Evolutionary conservation across 2,329 filamentous ascomycete genomes (phyloP), one percentile per base, ranked within the genome.

Genomic region (Trichoderma polysporum): DNA sequence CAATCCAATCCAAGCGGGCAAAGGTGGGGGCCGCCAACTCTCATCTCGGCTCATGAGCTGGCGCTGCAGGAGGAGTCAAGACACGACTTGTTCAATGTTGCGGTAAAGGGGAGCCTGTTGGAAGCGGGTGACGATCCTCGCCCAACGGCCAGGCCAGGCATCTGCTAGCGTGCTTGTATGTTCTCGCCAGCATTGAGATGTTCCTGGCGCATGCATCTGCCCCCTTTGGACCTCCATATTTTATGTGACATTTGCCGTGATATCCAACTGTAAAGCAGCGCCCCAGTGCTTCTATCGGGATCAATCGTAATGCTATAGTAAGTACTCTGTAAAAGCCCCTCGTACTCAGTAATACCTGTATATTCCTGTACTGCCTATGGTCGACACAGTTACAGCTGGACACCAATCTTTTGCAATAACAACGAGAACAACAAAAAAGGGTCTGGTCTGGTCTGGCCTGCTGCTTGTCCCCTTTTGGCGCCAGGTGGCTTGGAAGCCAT

Each of bases 1-100:
- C 13, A 45, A 31, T 53, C 12, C 50, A 31, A 15, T 35, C 29
- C 27, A 54, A 12, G 60, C 60, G 35, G 37, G 35, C 27, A 47
- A 56, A 47, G 39, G 59, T 53, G 59, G 60, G 27, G 50, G 39
- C 15, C 37, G 61, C 61, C 61, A 64, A 39, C 61, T 45, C 49
- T 64, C 61, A 64, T 64, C 61, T 64, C 61, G 61, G 61, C 61
- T 64, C 61, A 25, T 64, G 61, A 64, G 61, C 50, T 64, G 61
- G 61, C 61, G 61, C 52, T 64, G 61, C 61, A 64, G 52, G 61
- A 50, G 47, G 47, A 33, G 49, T 39, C 49, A 35, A 33, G 59
- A 53, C 35, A 37, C 31, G 27, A 9, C 41, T 35, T 12, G 37
- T 22, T 8, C 35, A 12, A 15, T 35, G 60, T 45, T 63, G 37